phyloP scores from a whole-genome alignment of 2,329 filamentous ascomycete species.

The Pestalotiopsis sp. region DNA sequence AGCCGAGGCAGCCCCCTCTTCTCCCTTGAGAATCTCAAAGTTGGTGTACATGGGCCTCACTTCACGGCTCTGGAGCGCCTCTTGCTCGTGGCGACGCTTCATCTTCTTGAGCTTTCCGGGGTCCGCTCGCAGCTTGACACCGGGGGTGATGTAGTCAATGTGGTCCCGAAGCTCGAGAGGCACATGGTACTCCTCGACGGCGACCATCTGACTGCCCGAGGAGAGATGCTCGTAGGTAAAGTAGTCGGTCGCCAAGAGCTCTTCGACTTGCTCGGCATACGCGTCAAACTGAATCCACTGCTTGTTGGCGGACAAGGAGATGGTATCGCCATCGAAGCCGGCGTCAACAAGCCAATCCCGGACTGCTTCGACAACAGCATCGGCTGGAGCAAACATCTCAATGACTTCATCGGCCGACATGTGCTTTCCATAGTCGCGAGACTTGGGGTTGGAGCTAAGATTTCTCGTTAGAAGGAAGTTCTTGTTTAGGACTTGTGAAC shows the following conservation, averaged over 20 bases:
- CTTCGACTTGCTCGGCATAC: conserved; percentile 33
- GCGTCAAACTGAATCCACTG: conserved; percentile 41
- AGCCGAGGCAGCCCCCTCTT: background rate
- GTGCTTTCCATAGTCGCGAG: conserved; percentile 38
- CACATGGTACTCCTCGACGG: conserved; percentile 25
- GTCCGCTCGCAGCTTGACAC: conserved; percentile 20
- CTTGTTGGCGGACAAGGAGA: conserved; percentile 26
- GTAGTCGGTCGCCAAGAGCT: conserved; percentile 37
- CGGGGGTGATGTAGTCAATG: conserved; percentile 28
- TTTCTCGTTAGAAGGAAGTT: conserved; percentile 11
- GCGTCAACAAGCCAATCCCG: conserved; percentile 33
- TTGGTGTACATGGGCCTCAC: conserved; percentile 20
- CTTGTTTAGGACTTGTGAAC: too few species aligned
- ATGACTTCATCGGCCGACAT: conserved; percentile 38
- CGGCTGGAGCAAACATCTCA: conserved; percentile 38
- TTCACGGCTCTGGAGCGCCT: background rate
- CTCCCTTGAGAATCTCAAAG: conserved; percentile 14
- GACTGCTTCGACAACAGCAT: conserved; percentile 31
- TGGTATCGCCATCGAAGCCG: conserved; percentile 28
- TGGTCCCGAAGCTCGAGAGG: conserved; percentile 25
- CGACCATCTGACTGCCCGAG: conserved; percentile 21
- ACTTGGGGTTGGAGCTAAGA: conserved; percentile 27
- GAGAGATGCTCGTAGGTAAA: conserved; percentile 36
- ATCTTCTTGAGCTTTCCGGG: conserved; percentile 15
- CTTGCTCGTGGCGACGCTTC: conserved; percentile 17